Evolutionary conservation across 495 filamentous ascomycete genomes (phyloP).

Genomic region (Evansstolkia leycettana): DNA sequence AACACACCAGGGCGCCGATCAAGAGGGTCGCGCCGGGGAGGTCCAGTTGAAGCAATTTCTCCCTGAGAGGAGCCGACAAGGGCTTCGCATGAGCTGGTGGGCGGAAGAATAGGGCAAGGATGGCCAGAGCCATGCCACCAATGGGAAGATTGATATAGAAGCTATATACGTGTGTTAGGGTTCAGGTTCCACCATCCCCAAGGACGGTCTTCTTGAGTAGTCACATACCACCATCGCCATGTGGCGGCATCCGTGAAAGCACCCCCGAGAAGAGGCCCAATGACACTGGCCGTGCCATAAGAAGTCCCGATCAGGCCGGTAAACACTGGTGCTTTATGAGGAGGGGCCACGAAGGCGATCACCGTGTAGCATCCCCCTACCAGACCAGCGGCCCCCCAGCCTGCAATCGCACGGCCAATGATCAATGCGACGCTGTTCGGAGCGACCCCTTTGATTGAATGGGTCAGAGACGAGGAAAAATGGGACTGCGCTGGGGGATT

Average conservation of each 20-base stretch:
- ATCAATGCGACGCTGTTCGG: slow-evolving; percentile 34
- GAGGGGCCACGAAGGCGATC: slow-evolving; percentile 28
- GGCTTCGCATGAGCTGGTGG: slow-evolving; percentile 5
- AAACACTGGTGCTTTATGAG: slow-evolving; percentile 34
- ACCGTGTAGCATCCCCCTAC: slow-evolving; percentile 11
- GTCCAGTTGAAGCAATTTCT: slow-evolving; percentile 23
- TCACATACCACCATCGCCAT: slow-evolving; percentile 71
- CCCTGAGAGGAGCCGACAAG: slow-evolving; percentile 7
- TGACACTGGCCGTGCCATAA: slow-evolving; percentile 33
- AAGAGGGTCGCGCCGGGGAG: slow-evolving; percentile 40
- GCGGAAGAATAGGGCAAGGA: slow-evolving; percentile 13
- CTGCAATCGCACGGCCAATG: slow-evolving; percentile 60
- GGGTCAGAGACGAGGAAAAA: too few species aligned
- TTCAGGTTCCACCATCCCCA: too few species aligned
- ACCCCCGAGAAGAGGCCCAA: slow-evolving; percentile 35
- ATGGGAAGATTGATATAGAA: slow-evolving; percentile 53
- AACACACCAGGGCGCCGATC: slow-evolving; percentile 39
- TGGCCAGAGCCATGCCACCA: slow-evolving; percentile 10
- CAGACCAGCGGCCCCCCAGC: slow-evolving; percentile 38
- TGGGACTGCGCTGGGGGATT: too few species aligned
- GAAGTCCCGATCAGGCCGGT: slow-evolving; percentile 34
- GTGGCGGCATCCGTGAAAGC: slow-evolving; percentile 39
- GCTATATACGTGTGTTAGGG: too few species aligned
- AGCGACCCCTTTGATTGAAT: too few species aligned
- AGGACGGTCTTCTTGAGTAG: too few species aligned